Conservation (phyloP, 2,329 filamentous ascomycete species). For the Plenodomus tracheiphilus region DNA sequence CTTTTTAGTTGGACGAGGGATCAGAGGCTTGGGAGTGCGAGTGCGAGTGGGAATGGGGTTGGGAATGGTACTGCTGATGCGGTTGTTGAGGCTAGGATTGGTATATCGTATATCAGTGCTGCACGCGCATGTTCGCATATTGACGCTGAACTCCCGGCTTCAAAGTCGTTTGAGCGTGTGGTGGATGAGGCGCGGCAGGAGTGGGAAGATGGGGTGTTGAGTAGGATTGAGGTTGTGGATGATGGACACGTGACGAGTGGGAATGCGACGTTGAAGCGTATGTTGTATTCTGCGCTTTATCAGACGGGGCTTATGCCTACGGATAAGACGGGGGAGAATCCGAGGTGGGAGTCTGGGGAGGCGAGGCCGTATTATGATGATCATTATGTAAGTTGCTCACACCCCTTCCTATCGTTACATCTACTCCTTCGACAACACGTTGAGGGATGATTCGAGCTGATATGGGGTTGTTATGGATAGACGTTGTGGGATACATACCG, state of each 20-base stretch:
- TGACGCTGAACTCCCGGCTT: conserved; percentile 63
- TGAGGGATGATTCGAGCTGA: background rate
- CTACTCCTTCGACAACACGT: too few relatives aligned
- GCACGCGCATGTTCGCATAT: conserved; percentile 67
- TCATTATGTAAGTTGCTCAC: conserved; percentile 18
- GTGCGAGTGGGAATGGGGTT: too few relatives aligned
- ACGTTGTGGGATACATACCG: conserved; percentile 19
- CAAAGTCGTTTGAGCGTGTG: conserved; percentile 39
- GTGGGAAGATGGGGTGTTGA: conserved; percentile 55
- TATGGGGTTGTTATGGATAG: background rate
- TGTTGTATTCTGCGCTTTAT: conserved; percentile 44
- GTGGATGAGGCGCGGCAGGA: conserved; percentile 38
- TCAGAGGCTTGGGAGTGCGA: too few relatives aligned
- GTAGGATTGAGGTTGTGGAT: conserved; percentile 49
- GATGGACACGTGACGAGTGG: conserved; percentile 6
- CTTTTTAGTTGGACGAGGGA: conserved; percentile 50
- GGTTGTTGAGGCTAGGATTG: conserved; percentile 52
- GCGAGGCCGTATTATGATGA: conserved; percentile 43
- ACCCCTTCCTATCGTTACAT: background rate
- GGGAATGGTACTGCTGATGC: conserved; percentile 2
- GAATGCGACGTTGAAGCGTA: conserved; percentile 3
- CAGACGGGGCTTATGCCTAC: conserved; percentile 45
- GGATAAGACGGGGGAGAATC: conserved; percentile 32
- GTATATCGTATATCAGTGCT: conserved; percentile 46
- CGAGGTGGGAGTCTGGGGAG: conserved; percentile 26